Base-by-base conservation (phyloP, 2,329 filamentous ascomycete species). In the Pyrenochaeta sp. region DNA sequence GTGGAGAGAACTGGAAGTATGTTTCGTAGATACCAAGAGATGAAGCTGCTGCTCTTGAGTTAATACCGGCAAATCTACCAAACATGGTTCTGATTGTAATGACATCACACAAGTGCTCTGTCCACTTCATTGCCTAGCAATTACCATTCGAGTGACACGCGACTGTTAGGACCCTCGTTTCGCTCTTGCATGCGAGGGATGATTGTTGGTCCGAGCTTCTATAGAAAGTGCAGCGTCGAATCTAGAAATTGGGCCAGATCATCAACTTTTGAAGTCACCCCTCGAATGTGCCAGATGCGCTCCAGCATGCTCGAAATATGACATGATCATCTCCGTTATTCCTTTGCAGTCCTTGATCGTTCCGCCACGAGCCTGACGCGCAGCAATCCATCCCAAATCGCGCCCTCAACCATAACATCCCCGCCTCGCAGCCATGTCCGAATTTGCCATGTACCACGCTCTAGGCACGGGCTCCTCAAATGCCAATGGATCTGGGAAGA, bases 381-480 rank as follows among this genome's bases (percentile, higher is more conserved):
- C 59, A 53, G 55, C 56, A 50, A 54, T 53, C 46, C 59, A 52
- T 55, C 54, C 32, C 44, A 24, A 15, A 42, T n/a, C 40, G 59
- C 62, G 54, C 40, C 22, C 40, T 60, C 62, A 52, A 52, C 51
- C 53, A 40, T 43, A 59, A 52, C 59, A 61, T 54, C 64, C 65
- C 68, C 68, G 69, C 69, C 65, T 65, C 66, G 61, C 67, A 54
- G 67, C 47, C 67, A 78, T 77, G 73, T 72, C 74, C 60, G 76
- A 79, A 13, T 77, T 72, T 62, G 61, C 61, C 30, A 73, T 73
- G 73, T 77, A 78, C 61, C 74, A 78, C 59, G 69, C 76, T 58
- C 62, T 74, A 37, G 73, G 69, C 42, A 67, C 72, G 52, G 67
- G 62, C 56, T 58, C 69, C n/a, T 67, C 69, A 37, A 70, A 73